Conservation (phyloP, 140 eudicot genomes). For the Anethum foeniculum region DNA sequence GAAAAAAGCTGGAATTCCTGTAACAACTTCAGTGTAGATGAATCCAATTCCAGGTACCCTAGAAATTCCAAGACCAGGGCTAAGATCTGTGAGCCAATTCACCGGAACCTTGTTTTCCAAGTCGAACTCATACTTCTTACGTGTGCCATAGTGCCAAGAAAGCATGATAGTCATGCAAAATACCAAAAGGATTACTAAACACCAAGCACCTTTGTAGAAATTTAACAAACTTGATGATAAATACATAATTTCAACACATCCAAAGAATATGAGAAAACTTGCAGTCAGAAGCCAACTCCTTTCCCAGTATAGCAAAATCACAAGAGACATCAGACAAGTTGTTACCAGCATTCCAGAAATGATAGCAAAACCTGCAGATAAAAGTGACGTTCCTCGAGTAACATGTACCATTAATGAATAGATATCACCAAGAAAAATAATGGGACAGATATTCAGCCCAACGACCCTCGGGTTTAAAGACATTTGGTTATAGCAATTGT, state of each 20-base stretch:
- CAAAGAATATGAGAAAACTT: conserved; percentile 58
- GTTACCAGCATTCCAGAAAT: conserved; percentile 70
- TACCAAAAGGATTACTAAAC: conserved; percentile 37
- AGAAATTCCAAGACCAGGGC: conserved; percentile 68
- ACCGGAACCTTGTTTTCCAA: conserved; percentile 68
- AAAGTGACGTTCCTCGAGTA: neutral
- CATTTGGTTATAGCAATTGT: neutral
- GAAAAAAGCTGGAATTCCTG: conserved; percentile 86
- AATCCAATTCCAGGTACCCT: conserved; percentile 88
- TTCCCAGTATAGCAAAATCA: conserved; percentile 64
- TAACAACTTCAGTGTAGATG: conserved; percentile 59
- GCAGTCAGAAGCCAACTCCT: conserved; percentile 43
- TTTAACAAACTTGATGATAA: conserved; percentile 53
- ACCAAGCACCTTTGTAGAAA: conserved; percentile 76
- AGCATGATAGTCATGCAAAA: conserved; percentile 55
- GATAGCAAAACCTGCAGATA: conserved; percentile 56
- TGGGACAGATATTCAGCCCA: neutral
- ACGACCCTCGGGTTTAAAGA: neutral
- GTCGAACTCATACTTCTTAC: conserved; percentile 64
- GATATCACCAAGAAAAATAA: neutral
- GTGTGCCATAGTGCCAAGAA: conserved; percentile 77
- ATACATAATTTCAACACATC: conserved; percentile 60
- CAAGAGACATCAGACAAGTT: conserved; percentile 69
- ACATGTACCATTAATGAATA: neutral
- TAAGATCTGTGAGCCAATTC: conserved; percentile 68